phyloP scores from a whole-genome alignment of 176 grass and related monocot genomes.

The Ensete glaucum region DNA sequence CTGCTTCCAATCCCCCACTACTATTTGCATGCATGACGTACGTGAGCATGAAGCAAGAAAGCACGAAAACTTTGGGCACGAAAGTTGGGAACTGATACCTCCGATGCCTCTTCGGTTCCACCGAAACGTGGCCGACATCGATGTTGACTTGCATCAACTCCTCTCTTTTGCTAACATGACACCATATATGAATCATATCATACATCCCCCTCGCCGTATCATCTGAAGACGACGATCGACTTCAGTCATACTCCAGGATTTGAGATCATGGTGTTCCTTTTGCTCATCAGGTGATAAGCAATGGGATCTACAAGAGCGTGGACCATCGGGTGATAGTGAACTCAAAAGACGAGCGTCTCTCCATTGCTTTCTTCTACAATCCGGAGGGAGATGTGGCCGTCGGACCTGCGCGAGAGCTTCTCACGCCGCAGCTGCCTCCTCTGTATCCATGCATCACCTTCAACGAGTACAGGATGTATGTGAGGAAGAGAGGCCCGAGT shows the following conservation, averaged over 20 bases:
- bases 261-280: background rate
- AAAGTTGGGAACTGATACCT: background rate
- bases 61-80: background rate
- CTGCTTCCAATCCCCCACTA: background rate
- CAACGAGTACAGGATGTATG: slow-evolving; percentile 39
- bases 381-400: slow-evolving; percentile 39
- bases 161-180: too few relatives aligned
- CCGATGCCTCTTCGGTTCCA: too few relatives aligned
- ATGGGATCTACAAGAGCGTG: slow-evolving; percentile 47
- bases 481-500: slow-evolving; percentile 37
- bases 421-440: slow-evolving; percentile 14
- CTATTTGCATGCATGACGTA: background rate
- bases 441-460: slow-evolving; percentile 32
- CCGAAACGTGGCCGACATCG: too few relatives aligned
- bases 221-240: too few relatives aligned
- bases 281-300: slow-evolving; percentile 40
- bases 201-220: background rate
- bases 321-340: slow-evolving; percentile 53
- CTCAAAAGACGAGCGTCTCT: slow-evolving; percentile 28
- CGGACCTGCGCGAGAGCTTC: slow-evolving; percentile 30
- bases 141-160: too few relatives aligned
- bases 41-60: background rate
- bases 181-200: background rate
- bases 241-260: background rate
- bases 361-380: slow-evolving; percentile 66